A percentile compares a stretch with the other conserved stretches of the same genome.
These are phyloP conservation scores for Ceratobasidium sp. DNA, from an alignment of 1,284 basidiomycete species.

Conservation along the genomic window DNA sequence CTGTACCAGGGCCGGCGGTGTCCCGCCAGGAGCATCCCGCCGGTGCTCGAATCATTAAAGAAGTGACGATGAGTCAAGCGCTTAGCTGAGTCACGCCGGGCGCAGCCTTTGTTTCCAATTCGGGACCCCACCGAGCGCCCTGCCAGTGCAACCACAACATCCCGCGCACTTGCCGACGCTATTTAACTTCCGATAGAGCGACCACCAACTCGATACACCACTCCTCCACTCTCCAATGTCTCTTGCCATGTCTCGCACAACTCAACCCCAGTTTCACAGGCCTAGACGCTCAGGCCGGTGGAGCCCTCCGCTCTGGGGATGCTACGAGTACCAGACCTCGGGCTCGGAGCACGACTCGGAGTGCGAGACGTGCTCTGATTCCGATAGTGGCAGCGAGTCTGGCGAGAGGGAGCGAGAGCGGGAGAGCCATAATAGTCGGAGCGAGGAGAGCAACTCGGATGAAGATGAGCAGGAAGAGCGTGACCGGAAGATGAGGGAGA, in stretches of 20 bases:
- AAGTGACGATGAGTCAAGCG: slow-evolving; percentile 40
- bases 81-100: slow-evolving; percentile 34
- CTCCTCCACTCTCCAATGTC: neutral
- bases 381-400: slow-evolving; percentile 53
- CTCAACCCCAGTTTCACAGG: slow-evolving; percentile 16
- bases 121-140: slow-evolving; percentile 27
- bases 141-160: slow-evolving; percentile 34
- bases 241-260: slow-evolving; percentile 10
- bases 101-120: slow-evolving; percentile 18
- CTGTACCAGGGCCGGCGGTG: too few species aligned
- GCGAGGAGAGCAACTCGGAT: slow-evolving; percentile 53
- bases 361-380: slow-evolving; percentile 30
- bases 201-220: too few species aligned
- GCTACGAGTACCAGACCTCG: slow-evolving; percentile 41
- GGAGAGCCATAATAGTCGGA: slow-evolving; percentile 23
- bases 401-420: slow-evolving; percentile 43
- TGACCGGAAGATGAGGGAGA: slow-evolving; percentile 59
- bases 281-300: slow-evolving; percentile 36
- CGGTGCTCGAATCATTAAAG: too few species aligned
- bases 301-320: slow-evolving; percentile 42
- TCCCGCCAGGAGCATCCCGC: too few species aligned
- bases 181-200: neutral
- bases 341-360: slow-evolving; percentile 40
- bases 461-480: slow-evolving; percentile 53
- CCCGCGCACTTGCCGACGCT: slow-evolving; percentile 11